Conservation (phyloP, 2,329 filamentous ascomycete species). For the Chrysoporthe austroafricana region DNA sequence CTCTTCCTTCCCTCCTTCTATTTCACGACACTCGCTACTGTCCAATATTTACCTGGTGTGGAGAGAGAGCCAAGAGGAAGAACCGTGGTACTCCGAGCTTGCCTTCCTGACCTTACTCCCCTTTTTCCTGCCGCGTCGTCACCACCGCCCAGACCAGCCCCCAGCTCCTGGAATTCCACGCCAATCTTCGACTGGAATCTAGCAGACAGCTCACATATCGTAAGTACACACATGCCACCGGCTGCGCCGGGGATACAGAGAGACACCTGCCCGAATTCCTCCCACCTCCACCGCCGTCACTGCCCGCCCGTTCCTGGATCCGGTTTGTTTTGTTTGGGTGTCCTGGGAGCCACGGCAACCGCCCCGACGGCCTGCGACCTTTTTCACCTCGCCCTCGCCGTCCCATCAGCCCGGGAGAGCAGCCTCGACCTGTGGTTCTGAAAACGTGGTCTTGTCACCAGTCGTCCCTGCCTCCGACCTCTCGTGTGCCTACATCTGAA, state of each 20-base stretch:
- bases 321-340: conserved; percentile 8
- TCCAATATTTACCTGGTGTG: conserved; percentile 24
- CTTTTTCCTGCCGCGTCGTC: conserved; percentile 15
- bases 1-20: conserved; percentile 19
- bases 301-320: conserved; percentile 4
- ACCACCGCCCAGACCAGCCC: conserved; percentile 7
- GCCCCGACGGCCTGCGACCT: neutral
- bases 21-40: conserved; percentile 31
- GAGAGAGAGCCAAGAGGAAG: conserved; percentile 26
- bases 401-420: neutral
- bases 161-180: conserved; percentile 25
- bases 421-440: neutral
- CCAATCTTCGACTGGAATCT: conserved; percentile 25
- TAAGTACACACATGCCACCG: conserved; percentile 20
- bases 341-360: conserved; percentile 12
- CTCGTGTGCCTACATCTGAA: neutral
- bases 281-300: neutral
- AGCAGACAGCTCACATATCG: conserved; percentile 18
- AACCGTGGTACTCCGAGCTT: conserved; percentile 22
- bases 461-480: neutral
- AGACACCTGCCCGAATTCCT: neutral
- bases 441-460: neutral
- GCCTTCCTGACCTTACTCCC: conserved; percentile 9
- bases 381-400: neutral
- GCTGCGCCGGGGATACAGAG: too few relatives aligned